Base-by-base conservation (phyloP, 2,329 filamentous ascomycete species). In the Sclerotinia subarctica region DNA sequence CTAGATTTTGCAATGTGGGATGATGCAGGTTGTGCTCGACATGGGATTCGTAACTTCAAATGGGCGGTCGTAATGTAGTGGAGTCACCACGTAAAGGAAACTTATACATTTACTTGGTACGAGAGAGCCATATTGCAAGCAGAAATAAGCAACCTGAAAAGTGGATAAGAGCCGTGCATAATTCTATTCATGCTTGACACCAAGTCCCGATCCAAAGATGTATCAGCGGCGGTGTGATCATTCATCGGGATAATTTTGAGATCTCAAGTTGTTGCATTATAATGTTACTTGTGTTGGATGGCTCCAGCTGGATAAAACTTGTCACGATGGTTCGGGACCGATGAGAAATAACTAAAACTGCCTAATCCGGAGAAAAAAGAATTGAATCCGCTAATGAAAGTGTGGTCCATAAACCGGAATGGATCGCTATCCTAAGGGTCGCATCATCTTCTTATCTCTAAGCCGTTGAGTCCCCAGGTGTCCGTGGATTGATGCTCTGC, bases 1-100 rank as follows among this genome's bases (percentile, higher is more conserved):
- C 58, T 49, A 62, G 58, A 38, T 49, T 59, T 60, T 26, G 58
- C 49, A n/a, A 32, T 60, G 26, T 60, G 44, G 58, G 46, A 38
- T 62, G 59, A 62, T 62, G 44, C 29, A 51, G 44, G 58, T 35
- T 62, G 44, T 46, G 46, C 44, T 62, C 29, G 46, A 26, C 29
- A 38, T 51, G 15, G 47, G 46, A 63, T 63, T 49, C 29, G 29
- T 63, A 63, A 51, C 46, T 35, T 63, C 58, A 62, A 56, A 26
- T 35, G 58, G 46, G 11, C 11, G 47, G n/a, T 21, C 29, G n/a
- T 42, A 35, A 26, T 51, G n/a, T 19, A 21, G 59, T 51, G 59
- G 59, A 15, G 29, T 38, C n/a, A 51, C 59, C 32, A 38, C 46
- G 46, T 63, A 51, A 63, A 38, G 59, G 8, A 51, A 63, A 63